These are phyloP conservation scores for Camellia japonica DNA, from an alignment of 148 eudicot genomes.

Conservation along the genomic window DNA sequence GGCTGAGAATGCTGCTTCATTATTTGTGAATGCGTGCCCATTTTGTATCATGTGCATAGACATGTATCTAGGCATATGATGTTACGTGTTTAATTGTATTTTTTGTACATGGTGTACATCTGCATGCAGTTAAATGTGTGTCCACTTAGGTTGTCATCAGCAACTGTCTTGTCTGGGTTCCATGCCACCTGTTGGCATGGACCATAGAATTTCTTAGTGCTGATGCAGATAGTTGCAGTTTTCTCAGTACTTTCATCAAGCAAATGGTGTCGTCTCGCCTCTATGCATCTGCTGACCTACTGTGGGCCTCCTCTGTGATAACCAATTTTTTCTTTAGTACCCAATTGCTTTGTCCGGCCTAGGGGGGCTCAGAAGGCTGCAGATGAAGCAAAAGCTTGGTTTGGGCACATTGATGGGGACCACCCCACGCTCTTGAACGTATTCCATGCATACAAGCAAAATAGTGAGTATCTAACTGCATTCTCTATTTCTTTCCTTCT, in stretches of 20 bases:
- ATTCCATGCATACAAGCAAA: constrained; percentile 93
- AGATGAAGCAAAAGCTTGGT: constrained; percentile 79
- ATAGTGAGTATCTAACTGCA: constrained; percentile 48
- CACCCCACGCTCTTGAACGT: constrained; percentile 89
- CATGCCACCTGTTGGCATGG: too few species aligned
- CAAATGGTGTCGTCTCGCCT: constrained; percentile 91
- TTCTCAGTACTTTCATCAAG: constrained; percentile 90
- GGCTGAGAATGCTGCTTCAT: too few species aligned
- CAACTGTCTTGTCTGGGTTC: too few species aligned
- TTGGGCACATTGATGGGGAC: constrained; percentile 90
- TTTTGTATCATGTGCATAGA: too few species aligned
- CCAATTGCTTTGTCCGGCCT: constrained; percentile 99
- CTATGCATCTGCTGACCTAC: constrained; percentile 99
- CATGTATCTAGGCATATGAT: too few species aligned
- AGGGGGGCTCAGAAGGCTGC: constrained; percentile 98
- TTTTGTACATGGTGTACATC: too few species aligned
- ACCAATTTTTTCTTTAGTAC: constrained; percentile 90
- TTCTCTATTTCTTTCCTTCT: background rate
- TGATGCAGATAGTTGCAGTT: constrained; percentile 96
- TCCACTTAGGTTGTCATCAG: too few species aligned
- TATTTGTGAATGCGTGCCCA: too few species aligned
- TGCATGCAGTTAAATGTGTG: too few species aligned
- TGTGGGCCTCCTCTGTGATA: constrained; percentile 98
- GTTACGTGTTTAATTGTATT: too few species aligned
- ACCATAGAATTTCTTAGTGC: constrained; percentile 40